Evolutionary conservation across 495 filamentous ascomycete species (phyloP), one percentile per base, ranked within the genome.

Genomic region (Sordaria brevicollis): DNA sequence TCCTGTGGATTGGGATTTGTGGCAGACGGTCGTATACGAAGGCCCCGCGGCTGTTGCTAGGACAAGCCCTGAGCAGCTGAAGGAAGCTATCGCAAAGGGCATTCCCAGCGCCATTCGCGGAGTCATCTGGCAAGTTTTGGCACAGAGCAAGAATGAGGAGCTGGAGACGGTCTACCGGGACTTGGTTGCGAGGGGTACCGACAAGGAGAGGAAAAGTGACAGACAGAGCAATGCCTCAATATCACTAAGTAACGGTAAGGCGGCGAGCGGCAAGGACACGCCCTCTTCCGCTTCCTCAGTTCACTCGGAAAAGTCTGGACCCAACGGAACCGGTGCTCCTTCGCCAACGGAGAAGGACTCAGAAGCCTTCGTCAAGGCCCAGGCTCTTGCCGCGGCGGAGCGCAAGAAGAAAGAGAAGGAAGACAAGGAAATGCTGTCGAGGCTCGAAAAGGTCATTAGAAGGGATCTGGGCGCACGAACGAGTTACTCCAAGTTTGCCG

Each of bases 41-140:
- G 95, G 96, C 2, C 91, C 93, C 11, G 89, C 90, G 36, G 94
- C 92, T 9, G 89, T 97, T 70, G 91, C 91, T 34, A 85, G 92
- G 41, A 91, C 92, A 35, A 96, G 91, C 74, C 86, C 93, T 4
- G 91, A 94, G 68, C 94, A 97, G 74, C 81, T 99, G 68, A 96
- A 93, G 75, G 86, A 86, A 69, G 93, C 95, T 10, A 97, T 98
- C 70, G 92, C 95, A 39, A 90, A 91, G 65, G 95, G 95, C 43
- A 98, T 99, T 69, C 95, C 95, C 3, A 92, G 90, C 73, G 95
- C 93, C 19, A 96, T 99, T 68, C 88, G 95, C 65, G 95, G 95
- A 25, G 96, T 97, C 11, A 93, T 99, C 33, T 99, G 95, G 95
- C 95, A 99, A 79, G 93, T 97, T 13, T 79, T 99, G 73, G 93